These are phyloP conservation scores for Bryoglossum gracile DNA, from an alignment of 495 filamentous ascomycete species.

Conservation along the genomic window DNA sequence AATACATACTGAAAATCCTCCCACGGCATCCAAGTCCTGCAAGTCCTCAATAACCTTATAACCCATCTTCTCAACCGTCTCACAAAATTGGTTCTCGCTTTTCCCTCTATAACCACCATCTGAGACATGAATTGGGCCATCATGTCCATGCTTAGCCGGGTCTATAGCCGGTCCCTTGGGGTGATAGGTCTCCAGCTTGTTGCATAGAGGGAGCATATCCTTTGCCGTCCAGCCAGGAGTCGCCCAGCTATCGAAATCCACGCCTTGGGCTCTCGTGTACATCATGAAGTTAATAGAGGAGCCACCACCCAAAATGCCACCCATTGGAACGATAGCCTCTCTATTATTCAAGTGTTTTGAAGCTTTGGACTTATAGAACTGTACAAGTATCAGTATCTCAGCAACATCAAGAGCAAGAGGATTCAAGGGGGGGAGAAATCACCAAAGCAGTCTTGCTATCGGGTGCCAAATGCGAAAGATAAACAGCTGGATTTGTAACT, in stretches of 20 bases:
- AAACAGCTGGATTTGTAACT: slow-evolving; percentile 37
- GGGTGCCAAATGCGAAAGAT: slow-evolving; percentile 25
- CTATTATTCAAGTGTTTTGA: slow-evolving; percentile 39
- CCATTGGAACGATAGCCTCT: slow-evolving; percentile 41
- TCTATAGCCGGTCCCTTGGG: slow-evolving; percentile 25
- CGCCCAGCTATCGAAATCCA: slow-evolving; percentile 23
- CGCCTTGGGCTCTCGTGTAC: slow-evolving; percentile 34
- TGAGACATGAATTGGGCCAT: slow-evolving; percentile 29
- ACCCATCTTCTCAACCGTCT: slow-evolving; percentile 29
- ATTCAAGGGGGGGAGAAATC: background rate
- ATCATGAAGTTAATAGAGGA: slow-evolving; percentile 54
- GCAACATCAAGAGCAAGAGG: background rate
- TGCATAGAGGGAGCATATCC: slow-evolving; percentile 19
- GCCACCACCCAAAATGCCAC: slow-evolving; percentile 51
- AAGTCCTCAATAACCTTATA: slow-evolving; percentile 24
- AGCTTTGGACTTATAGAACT: slow-evolving; percentile 25
- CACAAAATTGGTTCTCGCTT: slow-evolving; percentile 28
- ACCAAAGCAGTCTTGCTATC: slow-evolving; percentile 23
- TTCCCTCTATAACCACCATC: slow-evolving; percentile 29
- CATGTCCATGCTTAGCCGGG: slow-evolving; percentile 30
- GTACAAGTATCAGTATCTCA: background rate
- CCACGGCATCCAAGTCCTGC: slow-evolving; percentile 21
- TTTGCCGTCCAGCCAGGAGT: slow-evolving; percentile 21
- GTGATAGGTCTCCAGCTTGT: slow-evolving; percentile 33
- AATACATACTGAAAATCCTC: slow-evolving; percentile 16